Percentiles rank a stretch among this genome's conserved stretches.
Evolutionary conservation across 179 eudicot species (phyloP).

Genomic region (Silene coronaria): DNA sequence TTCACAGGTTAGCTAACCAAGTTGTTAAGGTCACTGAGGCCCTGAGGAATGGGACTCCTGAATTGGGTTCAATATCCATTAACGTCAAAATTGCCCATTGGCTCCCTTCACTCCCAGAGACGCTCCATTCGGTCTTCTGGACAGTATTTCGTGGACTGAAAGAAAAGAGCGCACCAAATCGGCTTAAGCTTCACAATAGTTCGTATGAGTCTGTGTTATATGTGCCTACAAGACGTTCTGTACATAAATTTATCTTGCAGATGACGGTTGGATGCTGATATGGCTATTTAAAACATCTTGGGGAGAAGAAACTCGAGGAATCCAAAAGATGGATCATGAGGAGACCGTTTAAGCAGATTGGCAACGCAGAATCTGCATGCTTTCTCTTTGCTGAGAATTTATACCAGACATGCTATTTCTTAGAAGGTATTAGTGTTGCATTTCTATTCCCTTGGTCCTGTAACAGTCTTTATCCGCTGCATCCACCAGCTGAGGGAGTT

Average conservation of each 20-base stretch:
- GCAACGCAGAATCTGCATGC: neutral
- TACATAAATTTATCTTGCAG: slow-evolving; percentile 31
- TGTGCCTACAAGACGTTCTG: neutral
- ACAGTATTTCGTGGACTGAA: too few species aligned
- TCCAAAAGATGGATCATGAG: neutral
- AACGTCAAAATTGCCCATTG: too few species aligned
- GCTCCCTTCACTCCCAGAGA: too few species aligned
- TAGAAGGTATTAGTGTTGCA: neutral
- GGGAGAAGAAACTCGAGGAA: slow-evolving; percentile 51
- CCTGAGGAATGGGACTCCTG: too few species aligned
- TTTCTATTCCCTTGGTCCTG: slow-evolving; percentile 6
- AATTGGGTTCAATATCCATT: too few species aligned
- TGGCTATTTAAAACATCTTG: slow-evolving; percentile 84
- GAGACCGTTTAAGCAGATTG: neutral
- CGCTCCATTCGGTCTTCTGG: too few species aligned
- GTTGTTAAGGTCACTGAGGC: too few species aligned
- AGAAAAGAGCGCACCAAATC: too few species aligned
- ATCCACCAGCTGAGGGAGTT: slow-evolving; percentile 86
- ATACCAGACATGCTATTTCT: neutral
- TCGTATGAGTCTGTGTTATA: neutral
- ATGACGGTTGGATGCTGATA: slow-evolving; percentile 74
- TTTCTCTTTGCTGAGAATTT: neutral
- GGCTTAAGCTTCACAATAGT: too few species aligned
- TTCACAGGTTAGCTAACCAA: too few species aligned
- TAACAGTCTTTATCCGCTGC: slow-evolving; percentile 86